phyloP scores from a whole-genome alignment of 129 eudicot species.

The Glebionis coronaria region DNA sequence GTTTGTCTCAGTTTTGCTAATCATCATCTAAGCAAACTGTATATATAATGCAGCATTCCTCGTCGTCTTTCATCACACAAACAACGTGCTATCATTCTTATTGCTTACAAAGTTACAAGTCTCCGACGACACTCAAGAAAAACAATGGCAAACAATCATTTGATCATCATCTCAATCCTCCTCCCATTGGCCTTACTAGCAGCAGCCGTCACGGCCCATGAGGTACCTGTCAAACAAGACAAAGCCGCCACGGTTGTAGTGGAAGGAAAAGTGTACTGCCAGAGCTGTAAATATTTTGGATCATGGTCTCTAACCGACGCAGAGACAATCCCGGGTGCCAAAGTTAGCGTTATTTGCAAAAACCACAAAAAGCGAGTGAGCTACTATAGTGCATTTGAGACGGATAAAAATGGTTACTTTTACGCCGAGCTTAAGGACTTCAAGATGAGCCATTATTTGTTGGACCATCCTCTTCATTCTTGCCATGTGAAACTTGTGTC shows the following conservation, averaged over 20 bases:
- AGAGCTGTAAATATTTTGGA: conserved; percentile 59
- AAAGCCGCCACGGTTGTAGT: conserved; percentile 50
- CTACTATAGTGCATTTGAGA: conserved; percentile 61
- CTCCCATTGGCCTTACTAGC: conserved; percentile 42
- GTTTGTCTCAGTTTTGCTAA: conserved; percentile 21
- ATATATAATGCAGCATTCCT: conserved; percentile 30
- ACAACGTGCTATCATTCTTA: conserved; percentile 13
- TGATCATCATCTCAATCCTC: conserved; percentile 35
- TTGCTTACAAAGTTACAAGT: background rate
- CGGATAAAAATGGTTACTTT: conserved; percentile 62
- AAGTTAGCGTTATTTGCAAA: conserved; percentile 74
- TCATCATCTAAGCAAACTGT: conserved; percentile 15
- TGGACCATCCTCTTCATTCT: conserved; percentile 91
- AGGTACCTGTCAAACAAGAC: conserved; percentile 31
- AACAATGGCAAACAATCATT: conserved; percentile 52
- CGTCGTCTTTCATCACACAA: conserved; percentile 23
- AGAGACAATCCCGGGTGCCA: conserved; percentile 61
- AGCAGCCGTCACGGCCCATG: conserved; percentile 40
- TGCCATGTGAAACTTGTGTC: conserved; percentile 80
- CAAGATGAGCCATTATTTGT: conserved; percentile 48
- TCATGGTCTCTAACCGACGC: conserved; percentile 74
- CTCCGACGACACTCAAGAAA: conserved; percentile 11
- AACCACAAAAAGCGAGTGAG: conserved; percentile 68
- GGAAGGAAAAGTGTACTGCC: conserved; percentile 87
- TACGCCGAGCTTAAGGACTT: conserved; percentile 62